A percentile compares a stretch with the other conserved stretches of the same genome.
Evolutionary conservation across 2,329 filamentous ascomycete species (phyloP).

Genomic region (Cylindrodendrum hubeiense): DNA sequence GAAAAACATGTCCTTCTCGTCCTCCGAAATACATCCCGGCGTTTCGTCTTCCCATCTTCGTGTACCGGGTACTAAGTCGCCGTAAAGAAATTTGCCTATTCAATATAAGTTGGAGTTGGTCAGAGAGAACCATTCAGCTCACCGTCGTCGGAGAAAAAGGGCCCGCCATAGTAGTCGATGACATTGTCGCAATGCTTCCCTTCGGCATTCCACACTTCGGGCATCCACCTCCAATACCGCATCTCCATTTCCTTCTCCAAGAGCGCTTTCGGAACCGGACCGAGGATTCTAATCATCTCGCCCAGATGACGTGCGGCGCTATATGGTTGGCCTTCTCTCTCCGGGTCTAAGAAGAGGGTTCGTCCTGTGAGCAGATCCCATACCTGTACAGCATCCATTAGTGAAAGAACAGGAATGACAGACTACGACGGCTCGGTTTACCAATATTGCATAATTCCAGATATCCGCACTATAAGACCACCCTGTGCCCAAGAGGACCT

Average conservation of each 20-base stretch:
- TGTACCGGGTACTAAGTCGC: conserved; percentile 25
- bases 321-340: conserved; percentile 28
- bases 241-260: conserved; percentile 33
- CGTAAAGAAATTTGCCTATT: conserved; percentile 30
- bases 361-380: conserved; percentile 42
- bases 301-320: conserved; percentile 37
- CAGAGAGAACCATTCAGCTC: neutral
- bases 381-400: conserved; percentile 23
- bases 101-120: neutral
- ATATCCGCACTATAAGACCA: conserved; percentile 35
- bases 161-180: conserved; percentile 35
- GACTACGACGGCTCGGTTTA: neutral
- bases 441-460: conserved; percentile 41
- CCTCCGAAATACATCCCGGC: conserved; percentile 30
- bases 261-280: conserved; percentile 33
- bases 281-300: conserved; percentile 42
- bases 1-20: conserved; percentile 32
- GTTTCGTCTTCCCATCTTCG: conserved; percentile 23
- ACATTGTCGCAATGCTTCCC: conserved; percentile 31
- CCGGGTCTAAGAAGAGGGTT: conserved; percentile 34
- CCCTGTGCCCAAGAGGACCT: conserved; percentile 29
- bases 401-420: neutral
- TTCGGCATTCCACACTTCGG: conserved; percentile 23
- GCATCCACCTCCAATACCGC: conserved; percentile 34
- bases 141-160: conserved; percentile 38